Conservation (phyloP, 2,329 filamentous ascomycete species). For the Orbilia blumenaviensis region DNA sequence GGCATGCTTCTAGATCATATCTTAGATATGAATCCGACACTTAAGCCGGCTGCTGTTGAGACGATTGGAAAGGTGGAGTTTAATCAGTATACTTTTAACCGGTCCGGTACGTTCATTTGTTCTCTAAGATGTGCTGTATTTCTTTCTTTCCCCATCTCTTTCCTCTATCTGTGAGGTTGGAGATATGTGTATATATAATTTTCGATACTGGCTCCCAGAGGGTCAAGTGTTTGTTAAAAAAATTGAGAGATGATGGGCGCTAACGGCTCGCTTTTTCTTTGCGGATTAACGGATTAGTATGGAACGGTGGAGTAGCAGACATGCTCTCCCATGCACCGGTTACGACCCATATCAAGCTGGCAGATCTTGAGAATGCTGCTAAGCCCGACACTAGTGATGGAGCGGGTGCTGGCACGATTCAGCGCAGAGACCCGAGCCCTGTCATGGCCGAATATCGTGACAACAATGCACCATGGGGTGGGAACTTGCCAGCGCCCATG, state of each 20-base stretch:
- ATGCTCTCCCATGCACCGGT: slow-evolving; percentile 25
- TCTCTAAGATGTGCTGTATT: not conserved
- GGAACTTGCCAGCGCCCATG: too few species aligned
- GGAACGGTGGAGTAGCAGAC: slow-evolving; percentile 36
- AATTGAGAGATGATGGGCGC: not conserved
- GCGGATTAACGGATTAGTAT: slow-evolving; percentile 13
- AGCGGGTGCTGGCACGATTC: too few species aligned
- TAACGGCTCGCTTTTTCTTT: not conserved
- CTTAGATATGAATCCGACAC: not conserved
- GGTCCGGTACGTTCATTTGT: slow-evolving; percentile 21
- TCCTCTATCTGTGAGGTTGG: too few species aligned
- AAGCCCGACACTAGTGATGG: too few species aligned
- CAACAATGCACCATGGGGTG: not conserved
- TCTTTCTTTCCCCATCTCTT: not conserved
- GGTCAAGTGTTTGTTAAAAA: too few species aligned
- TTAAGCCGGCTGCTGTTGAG: slow-evolving; percentile 7
- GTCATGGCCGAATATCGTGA: not conserved
- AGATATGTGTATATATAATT: too few species aligned
- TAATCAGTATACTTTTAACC: slow-evolving; percentile 27
- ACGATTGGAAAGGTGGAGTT: not conserved
- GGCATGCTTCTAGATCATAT: slow-evolving; percentile 27
- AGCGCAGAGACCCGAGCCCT: too few species aligned
- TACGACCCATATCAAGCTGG: not conserved
- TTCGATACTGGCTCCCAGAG: too few species aligned
- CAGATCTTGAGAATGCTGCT: not conserved